Base-by-base conservation (phyloP, 306 rosid genomes). In the Neltuma alba region DNA sequence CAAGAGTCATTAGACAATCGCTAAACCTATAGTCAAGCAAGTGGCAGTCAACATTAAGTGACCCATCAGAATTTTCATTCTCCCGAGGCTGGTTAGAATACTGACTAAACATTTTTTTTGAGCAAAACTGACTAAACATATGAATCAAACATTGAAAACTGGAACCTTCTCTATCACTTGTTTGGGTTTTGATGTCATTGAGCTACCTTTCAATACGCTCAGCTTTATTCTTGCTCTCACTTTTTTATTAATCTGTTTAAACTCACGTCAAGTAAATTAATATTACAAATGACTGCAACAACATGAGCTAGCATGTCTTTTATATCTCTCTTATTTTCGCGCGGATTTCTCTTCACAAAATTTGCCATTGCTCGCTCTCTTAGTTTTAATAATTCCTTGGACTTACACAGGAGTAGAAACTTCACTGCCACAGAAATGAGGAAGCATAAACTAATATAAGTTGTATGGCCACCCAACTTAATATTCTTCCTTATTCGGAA, bases 1-100 rank as follows among this genome's bases (percentile, higher is more conserved):
- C 4, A 25, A 54, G 45, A 42, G 69, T 28, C 33, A 72, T 65
- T 66, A 55, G 64, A 58, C 44, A 15, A 20, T 9, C 60, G 40
- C n/a, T 44, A 70, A 58, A 7, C 71, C 34, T 21, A 20, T 28
- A 52, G 37, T n/a, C 42, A 82, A 71, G 57, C 79, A 64, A 76
- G 48, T 25, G 40, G 14, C 10, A 38, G 30, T 9, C 20, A 55
- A 37, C 78, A 55, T 34, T 23, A 1, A 1, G 62, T 36, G 67
- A 57, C 50, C 28, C 48, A 38, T 40, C 78, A 75, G 76, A 65
- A n/a, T 52, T 42, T 54, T 27, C 54, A 31, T 31, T 55, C 34
- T 57, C 71, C 50, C 30, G 50, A 80, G 68, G 68, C 52, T 15
- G 11, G 47, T 66, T 27, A 38, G 31, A 48, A 52, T 30, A 21